These are phyloP conservation scores for Tuctoria greenei DNA, from an alignment of 176 grass and related monocot genomes.

Conservation along the genomic window DNA sequence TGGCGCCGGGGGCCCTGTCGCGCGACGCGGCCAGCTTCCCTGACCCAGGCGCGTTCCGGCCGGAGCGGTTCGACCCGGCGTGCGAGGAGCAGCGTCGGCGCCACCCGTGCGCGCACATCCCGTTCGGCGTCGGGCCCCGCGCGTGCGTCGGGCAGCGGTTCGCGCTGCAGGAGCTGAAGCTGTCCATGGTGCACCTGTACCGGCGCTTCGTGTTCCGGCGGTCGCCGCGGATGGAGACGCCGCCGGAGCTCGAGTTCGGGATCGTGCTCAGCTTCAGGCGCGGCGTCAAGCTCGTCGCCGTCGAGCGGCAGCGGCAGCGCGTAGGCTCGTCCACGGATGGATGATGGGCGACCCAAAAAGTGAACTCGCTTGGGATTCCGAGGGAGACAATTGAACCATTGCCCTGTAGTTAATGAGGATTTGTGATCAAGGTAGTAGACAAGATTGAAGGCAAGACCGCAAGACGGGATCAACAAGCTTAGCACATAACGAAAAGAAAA, in stretches of 20 bases:
- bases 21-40: conserved; percentile 66
- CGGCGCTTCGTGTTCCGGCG: conserved; percentile 59
- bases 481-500: no score
- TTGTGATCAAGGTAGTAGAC: no score
- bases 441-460: no score
- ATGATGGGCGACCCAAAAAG: background rate
- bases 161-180: conserved; percentile 77
- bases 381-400: background rate
- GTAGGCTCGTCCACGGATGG: background rate
- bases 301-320: conserved; percentile 33
- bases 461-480: no score
- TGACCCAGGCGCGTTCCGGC: conserved; percentile 56
- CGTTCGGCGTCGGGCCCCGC: conserved; percentile 78
- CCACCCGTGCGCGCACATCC: conserved; percentile 76
- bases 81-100: conserved; percentile 61
- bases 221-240: conserved; percentile 66
- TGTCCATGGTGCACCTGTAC: conserved; percentile 68
- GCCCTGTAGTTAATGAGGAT: background rate
- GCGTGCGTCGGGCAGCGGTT: conserved; percentile 85
- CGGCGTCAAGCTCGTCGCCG: conserved; percentile 53
- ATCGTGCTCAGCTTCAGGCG: conserved; percentile 73
- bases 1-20: conserved; percentile 66
- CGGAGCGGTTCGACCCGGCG: conserved; percentile 57
- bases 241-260: conserved; percentile 76
- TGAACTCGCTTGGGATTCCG: background rate